Evolutionary conservation across 352 stramenopile species (phyloP), one percentile per base, ranked within the genome.

Genomic region (Phytophthora citricola): DNA sequence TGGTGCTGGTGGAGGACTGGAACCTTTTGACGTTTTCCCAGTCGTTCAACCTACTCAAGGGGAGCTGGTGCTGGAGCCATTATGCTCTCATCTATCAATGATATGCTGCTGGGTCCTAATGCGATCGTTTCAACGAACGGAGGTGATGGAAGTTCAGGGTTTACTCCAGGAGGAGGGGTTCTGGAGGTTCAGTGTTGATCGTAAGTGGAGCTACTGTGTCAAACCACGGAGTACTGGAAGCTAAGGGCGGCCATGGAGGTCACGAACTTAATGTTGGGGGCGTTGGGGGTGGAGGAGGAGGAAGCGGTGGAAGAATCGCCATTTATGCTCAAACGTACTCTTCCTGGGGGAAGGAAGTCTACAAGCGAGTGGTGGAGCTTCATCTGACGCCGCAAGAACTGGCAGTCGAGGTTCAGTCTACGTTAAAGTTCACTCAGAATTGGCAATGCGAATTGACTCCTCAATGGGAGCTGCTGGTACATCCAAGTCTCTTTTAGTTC

Each of bases 261-360:
- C 57, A 71, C n/a, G 82, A 78, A 32, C 68, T 63, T 11, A 15
- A 40, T 36, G 14, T 14, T 39, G 58, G 44, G 7, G 38, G 47
- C 46, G 56, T 56, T 66, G 53, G 44, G 0, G 49, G 59, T 54
- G 97, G 95, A 26, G 97, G 97, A 14, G 90, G 83, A 36, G 97
- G 96, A 4, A 97, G 97, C 45, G 97, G 87, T 0, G 81, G 79
- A 2, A 58, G 81, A n/a, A 78, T 94, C 27, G 83, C 98, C 3
- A 82, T 98, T 5, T 97, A 93, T 38, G 74, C 93, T 0, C 98
- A 98, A 65, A 92, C 97, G 32, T 92, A 98, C 34, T 88, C 90
- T 0, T 82, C 98, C 11, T 97, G 92, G 58, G 80, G 0, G 76
- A 83, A 32, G 91, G 81, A n/a, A 71, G 75, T 10, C 75, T 99